These are phyloP conservation scores for Talaromyces rugulosus DNA, from an alignment of 2,329 filamentous ascomycete genomes.

Conservation along the genomic window DNA sequence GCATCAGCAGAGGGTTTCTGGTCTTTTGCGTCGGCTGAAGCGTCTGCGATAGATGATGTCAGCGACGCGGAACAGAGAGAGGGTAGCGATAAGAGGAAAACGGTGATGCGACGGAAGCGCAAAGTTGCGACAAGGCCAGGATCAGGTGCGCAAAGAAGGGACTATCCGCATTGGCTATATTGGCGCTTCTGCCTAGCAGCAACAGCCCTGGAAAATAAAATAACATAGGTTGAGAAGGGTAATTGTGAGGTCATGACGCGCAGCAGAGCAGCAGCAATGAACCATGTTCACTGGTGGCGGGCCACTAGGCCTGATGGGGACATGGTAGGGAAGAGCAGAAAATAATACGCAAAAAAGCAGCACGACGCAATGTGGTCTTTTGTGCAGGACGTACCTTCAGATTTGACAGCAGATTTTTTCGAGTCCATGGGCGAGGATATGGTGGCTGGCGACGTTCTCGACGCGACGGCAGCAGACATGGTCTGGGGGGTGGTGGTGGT, in stretches of 20 bases:
- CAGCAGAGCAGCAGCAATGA: neutral
- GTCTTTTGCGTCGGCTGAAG: slow-evolving; percentile 26
- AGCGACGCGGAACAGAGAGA: neutral
- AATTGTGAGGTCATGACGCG: slow-evolving; percentile 16
- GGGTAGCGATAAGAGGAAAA: neutral
- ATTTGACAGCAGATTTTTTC: slow-evolving; percentile 35
- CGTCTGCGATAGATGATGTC: neutral
- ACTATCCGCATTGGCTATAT: too few relatives aligned
- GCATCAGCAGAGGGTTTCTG: slow-evolving; percentile 24
- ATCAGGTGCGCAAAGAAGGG: neutral
- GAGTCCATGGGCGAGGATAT: slow-evolving; percentile 40
- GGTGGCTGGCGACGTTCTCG: slow-evolving; percentile 30
- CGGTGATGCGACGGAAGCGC: neutral
- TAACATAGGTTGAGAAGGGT: slow-evolving; percentile 12
- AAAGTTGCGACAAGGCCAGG: neutral
- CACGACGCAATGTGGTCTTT: neutral
- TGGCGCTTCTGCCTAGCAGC: neutral
- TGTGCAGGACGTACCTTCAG: slow-evolving; percentile 31
- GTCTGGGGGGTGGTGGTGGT: slow-evolving; percentile 10
- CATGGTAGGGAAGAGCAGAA: slow-evolving; percentile 13
- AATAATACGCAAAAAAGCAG: slow-evolving; percentile 12
- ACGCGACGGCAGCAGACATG: slow-evolving; percentile 40
- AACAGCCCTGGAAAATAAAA: neutral
- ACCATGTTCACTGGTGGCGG: slow-evolving; percentile 22
- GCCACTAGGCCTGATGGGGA: slow-evolving; percentile 26